A percentile compares a stretch with the other conserved stretches of the same genome.
Evolutionary conservation across 1,139 yeast genomes (phyloP).

Genomic region (Yamadazyma dushanensis): DNA sequence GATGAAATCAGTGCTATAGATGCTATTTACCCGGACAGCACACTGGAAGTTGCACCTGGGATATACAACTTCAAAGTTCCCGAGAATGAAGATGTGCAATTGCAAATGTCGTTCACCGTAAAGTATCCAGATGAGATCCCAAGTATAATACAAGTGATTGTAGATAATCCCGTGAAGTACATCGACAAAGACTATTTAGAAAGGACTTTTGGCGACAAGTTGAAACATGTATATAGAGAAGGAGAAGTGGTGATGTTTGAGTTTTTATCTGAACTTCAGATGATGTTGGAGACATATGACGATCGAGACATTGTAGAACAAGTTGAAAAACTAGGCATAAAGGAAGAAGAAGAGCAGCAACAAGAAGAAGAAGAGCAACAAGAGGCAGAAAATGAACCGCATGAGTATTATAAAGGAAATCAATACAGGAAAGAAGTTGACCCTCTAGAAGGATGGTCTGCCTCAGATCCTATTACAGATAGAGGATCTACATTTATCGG

Average conservation of each 20-base stretch:
- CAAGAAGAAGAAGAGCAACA: conserved; percentile 1
- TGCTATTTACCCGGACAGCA: conserved; percentile 78
- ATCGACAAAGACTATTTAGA: conserved; percentile 47
- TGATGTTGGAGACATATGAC: conserved; percentile 41
- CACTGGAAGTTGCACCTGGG: conserved; percentile 30
- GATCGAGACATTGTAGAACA: conserved; percentile 12
- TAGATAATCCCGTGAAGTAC: conserved; percentile 30
- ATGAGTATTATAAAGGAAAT: too few relatives aligned
- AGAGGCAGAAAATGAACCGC: too few relatives aligned
- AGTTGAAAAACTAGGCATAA: conserved; percentile 2
- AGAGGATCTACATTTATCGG: conserved; percentile 87
- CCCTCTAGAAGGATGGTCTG: conserved; percentile 67
- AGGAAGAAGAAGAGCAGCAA: conserved; percentile 2
- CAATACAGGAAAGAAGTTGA: too few relatives aligned
- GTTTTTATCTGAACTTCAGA: conserved; percentile 64
- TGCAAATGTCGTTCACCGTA: conserved; percentile 69
- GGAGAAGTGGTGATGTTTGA: conserved; percentile 84
- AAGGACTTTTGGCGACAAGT: conserved; percentile 44
- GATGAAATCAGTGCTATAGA: conserved; percentile 84
- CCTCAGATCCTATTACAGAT: conserved; percentile 76
- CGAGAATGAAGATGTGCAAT: conserved; percentile 52
- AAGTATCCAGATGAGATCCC: conserved; percentile 70
- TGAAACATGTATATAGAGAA: conserved; percentile 47
- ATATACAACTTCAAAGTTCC: conserved; percentile 62
- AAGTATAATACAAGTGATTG: conserved; percentile 50